phyloP scores from a whole-genome alignment of 306 rosid species.

The Castanea sativa region DNA sequence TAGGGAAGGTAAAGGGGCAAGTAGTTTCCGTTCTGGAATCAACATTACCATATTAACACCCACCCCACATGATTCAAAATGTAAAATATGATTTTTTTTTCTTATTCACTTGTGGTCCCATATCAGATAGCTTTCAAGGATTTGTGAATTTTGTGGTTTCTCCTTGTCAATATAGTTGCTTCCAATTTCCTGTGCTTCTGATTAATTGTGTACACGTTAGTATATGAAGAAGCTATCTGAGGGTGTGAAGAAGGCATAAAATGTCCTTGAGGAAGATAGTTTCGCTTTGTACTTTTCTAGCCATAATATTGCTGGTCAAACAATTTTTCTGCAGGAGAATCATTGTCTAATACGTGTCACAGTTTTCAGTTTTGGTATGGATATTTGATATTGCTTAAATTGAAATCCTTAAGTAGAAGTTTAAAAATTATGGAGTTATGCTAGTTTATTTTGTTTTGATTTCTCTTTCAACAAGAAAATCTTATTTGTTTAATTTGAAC shows the following conservation, averaged over 20 bases:
- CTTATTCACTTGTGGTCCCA: neutral
- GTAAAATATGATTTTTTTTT: no score
- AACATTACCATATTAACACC: neutral
- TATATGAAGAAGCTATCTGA: neutral
- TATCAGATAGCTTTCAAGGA: neutral
- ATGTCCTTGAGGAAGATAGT: neutral
- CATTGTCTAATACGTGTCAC: neutral
- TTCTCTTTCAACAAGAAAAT: constrained; percentile 15
- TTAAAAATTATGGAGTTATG: constrained; percentile 11
- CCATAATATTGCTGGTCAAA: neutral
- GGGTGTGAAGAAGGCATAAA: neutral
- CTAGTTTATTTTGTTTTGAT: constrained; percentile 3
- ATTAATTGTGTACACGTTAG: neutral
- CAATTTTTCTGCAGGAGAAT: neutral
- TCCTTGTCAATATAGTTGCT: neutral
- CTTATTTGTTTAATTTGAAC: constrained; percentile 32
- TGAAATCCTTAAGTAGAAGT: neutral
- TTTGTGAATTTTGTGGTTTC: neutral
- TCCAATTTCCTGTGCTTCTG: neutral
- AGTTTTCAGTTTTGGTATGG: neutral
- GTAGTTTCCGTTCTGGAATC: neutral
- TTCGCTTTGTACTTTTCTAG: neutral
- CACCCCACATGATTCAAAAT: no score
- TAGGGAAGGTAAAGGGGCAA: neutral
- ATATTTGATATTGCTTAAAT: neutral